Evolutionary conservation across 208 protist species (phyloP).

Genomic region (Trypanosoma cruzi): DNA sequence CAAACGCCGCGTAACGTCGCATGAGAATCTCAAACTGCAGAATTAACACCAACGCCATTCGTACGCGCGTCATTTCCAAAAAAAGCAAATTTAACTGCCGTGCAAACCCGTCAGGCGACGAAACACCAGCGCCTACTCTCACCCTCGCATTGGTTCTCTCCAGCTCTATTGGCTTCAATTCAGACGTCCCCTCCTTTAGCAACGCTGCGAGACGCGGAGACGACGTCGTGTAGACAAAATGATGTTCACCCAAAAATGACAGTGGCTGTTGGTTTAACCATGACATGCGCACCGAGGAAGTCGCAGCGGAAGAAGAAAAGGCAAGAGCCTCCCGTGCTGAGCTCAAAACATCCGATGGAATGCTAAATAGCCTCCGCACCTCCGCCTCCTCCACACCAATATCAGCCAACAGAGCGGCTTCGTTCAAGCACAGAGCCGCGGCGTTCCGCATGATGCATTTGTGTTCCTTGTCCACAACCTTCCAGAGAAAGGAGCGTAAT

Average conservation of each 20-base stretch:
- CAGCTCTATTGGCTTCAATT: not conserved
- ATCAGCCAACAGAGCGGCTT: not conserved
- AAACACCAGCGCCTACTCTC: not conserved
- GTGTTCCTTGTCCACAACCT: slow-evolving; percentile 24
- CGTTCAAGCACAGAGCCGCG: not conserved
- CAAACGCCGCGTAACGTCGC: slow-evolving; percentile 7
- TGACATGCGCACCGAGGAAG: not conserved
- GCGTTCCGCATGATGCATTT: slow-evolving; percentile 15
- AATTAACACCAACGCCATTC: slow-evolving; percentile 20
- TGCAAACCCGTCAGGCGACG: not conserved
- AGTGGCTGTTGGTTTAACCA: not conserved
- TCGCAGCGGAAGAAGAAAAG: not conserved
- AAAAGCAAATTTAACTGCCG: slow-evolving; percentile 4
- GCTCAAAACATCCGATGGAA: slow-evolving; percentile 5
- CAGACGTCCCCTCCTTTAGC: not conserved
- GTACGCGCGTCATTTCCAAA: slow-evolving; percentile 29
- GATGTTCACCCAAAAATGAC: slow-evolving; percentile 6
- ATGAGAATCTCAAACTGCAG: slow-evolving; percentile 29
- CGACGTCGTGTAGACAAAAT: slow-evolving; percentile 23
- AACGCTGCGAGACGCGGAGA: slow-evolving; percentile 6
- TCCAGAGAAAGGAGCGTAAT: slow-evolving; percentile 30
- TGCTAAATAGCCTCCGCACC: slow-evolving; percentile 17
- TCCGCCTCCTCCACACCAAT: slow-evolving; percentile 7
- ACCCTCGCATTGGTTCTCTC: not conserved
- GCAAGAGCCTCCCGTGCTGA: not conserved